A percentile compares a stretch with the other conserved stretches of the same genome.
phyloP scores from a whole-genome alignment of 2,329 filamentous ascomycete genomes.

The Cryphonectria japonica region DNA sequence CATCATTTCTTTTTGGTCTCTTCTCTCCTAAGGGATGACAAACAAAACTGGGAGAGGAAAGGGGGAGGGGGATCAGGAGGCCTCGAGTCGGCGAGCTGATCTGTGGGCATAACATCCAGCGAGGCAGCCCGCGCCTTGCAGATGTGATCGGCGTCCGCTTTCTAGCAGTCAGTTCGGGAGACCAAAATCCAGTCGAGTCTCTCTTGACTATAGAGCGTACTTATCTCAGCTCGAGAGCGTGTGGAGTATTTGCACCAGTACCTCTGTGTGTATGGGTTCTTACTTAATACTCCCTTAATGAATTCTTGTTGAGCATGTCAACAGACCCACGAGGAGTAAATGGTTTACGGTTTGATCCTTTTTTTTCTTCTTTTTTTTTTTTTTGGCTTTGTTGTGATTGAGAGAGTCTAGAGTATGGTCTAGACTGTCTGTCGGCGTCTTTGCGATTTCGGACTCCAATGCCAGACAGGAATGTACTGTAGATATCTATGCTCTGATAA shows the following conservation, averaged over 20 bases:
- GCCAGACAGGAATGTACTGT: neutral
- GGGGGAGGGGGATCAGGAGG: neutral
- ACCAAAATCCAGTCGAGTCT: neutral
- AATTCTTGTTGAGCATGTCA: neutral
- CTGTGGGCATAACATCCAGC: neutral
- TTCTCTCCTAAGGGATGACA: neutral
- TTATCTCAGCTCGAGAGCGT: neutral
- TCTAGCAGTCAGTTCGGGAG: neutral
- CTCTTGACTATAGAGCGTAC: neutral
- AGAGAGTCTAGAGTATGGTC: neutral
- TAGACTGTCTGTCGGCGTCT: neutral
- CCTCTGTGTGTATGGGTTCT: neutral
- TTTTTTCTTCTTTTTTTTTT: too few relatives aligned
- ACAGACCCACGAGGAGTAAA: neutral
- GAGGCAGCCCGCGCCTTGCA: neutral
- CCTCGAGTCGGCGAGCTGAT: neutral
- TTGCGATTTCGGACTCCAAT: neutral
- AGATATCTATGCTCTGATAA: neutral
- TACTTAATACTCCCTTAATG: neutral
- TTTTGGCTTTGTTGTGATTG: neutral
- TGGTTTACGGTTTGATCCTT: neutral
- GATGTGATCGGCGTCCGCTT: neutral
- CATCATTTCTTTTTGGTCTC: neutral
- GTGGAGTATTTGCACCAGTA: neutral
- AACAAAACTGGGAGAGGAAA: neutral